A percentile compares a stretch with the other conserved stretches of the same genome.
Conservation (phyloP, 1,139 yeast genomes). For the Casaregolazyma lundiana region DNA sequence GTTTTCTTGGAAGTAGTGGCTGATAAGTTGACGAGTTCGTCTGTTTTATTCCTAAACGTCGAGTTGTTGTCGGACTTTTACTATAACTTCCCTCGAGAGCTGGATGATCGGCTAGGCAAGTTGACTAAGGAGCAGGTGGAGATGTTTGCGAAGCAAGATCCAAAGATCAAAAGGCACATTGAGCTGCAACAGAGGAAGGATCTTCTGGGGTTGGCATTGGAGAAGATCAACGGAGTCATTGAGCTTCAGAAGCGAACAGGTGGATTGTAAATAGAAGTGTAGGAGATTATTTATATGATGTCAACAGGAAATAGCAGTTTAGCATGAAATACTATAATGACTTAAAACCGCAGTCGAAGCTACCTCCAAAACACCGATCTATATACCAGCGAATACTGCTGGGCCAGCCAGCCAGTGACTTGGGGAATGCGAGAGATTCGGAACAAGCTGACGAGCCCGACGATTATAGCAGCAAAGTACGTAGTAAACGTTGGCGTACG, state of each 20-base stretch:
- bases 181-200: conserved; percentile 93
- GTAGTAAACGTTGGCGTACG: conserved; percentile 12
- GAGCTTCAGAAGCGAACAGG: conserved; percentile 46
- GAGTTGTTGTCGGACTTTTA: conserved; percentile 92
- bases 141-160: conserved; percentile 89
- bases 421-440: conserved; percentile 18
- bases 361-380: conserved; percentile 3
- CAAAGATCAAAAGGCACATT: conserved; percentile 81
- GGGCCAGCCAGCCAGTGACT: conserved; percentile 24
- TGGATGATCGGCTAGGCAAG: conserved; percentile 69
- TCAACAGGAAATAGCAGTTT: not conserved
- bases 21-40: conserved; percentile 86
- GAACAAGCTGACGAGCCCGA: conserved; percentile 18
- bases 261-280: not conserved
- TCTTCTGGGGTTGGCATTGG: conserved; percentile 73
- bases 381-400: conserved; percentile 19
- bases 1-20: conserved; percentile 88
- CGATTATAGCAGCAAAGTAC: conserved; percentile 11
- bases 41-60: conserved; percentile 87
- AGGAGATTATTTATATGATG: conserved; percentile 1
- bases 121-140: conserved; percentile 77
- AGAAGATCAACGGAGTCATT: conserved; percentile 82
- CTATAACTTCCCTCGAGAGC: conserved; percentile 90
- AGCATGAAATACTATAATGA: too few species aligned
- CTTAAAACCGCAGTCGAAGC: too few species aligned